Evolutionary conservation across 164 flowering plant species (phyloP).

Genomic region (Chimonanthus salicifolius): DNA sequence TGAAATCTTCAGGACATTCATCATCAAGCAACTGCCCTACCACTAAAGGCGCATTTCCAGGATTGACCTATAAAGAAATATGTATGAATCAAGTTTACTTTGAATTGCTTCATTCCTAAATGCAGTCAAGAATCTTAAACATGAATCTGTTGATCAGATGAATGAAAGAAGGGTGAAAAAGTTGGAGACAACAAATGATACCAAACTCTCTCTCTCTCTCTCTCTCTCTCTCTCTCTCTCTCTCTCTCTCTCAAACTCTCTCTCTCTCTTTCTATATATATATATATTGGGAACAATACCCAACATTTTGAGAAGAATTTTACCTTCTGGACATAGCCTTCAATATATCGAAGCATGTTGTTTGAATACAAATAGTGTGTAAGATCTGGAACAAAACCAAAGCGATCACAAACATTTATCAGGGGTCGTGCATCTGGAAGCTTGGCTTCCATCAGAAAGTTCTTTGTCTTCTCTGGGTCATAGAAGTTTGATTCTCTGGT

Average conservation of each 20-base stretch:
- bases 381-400: conserved; percentile 97
- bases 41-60: conserved; percentile 95
- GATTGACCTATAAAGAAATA: conserved; percentile 66
- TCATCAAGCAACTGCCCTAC: conserved; percentile 99
- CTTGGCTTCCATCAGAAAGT: conserved; percentile 95
- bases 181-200: neutral
- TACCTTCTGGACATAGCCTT: conserved; percentile 99
- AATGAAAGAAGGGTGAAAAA: too few relatives aligned
- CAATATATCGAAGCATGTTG: conserved; percentile 98
- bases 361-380: conserved; percentile 85
- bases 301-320: neutral
- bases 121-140: too few relatives aligned
- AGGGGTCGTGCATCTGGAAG: conserved; percentile 99
- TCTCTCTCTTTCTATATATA: neutral
- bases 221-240: too few relatives aligned
- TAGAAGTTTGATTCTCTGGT: conserved; percentile 97
- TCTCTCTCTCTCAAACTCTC: neutral
- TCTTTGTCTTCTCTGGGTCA: conserved; percentile 93
- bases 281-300: neutral
- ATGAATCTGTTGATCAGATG: too few relatives aligned
- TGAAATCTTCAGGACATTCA: conserved; percentile 99
- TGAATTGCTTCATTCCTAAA: too few relatives aligned
- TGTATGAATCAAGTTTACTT: too few relatives aligned
- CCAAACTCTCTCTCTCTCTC: neutral
- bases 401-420: conserved; percentile 95